Conservation (phyloP, 306 rosid genomes). For the Gleditsia sinensis region DNA sequence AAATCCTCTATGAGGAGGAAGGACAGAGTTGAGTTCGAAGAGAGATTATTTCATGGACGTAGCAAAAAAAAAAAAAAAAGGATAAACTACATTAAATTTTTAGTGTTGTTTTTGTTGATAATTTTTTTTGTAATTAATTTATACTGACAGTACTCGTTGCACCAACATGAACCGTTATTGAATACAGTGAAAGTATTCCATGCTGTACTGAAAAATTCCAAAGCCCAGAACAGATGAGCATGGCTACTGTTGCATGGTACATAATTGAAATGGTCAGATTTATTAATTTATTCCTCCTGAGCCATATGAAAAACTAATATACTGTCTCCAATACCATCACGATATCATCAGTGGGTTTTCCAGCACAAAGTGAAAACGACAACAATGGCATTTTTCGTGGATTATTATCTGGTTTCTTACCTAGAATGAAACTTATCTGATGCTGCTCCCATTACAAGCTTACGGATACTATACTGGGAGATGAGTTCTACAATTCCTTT, state of each 20-base stretch:
- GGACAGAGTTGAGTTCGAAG: no score
- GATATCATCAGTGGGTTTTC: background rate
- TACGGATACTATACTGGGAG: slow-evolving; percentile 50
- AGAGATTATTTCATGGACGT: no score
- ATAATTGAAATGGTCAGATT: background rate
- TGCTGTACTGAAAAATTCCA: slow-evolving; percentile 9
- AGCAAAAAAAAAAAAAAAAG: no score
- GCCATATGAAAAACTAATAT: background rate
- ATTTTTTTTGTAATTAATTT: no score
- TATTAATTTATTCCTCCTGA: slow-evolving; percentile 28
- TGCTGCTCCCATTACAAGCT: slow-evolving; percentile 95
- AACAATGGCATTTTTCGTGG: background rate
- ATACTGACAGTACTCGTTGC: no score
- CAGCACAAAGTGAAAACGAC: slow-evolving; percentile 1
- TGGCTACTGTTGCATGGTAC: background rate
- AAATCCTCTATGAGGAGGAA: no score
- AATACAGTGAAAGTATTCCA: background rate
- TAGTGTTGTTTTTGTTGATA: no score
- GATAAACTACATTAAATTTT: no score
- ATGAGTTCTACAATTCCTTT: slow-evolving; percentile 76
- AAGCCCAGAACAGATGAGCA: slow-evolving; percentile 14
- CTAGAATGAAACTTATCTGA: slow-evolving; percentile 63
- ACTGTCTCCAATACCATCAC: slow-evolving; percentile 4
- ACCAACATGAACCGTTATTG: no score
- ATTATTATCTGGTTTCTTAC: slow-evolving; percentile 45